Evolutionary conservation across 2,329 filamentous ascomycete species (phyloP), one percentile per base, ranked within the genome.

Genomic region (Sporothrix phasma): DNA sequence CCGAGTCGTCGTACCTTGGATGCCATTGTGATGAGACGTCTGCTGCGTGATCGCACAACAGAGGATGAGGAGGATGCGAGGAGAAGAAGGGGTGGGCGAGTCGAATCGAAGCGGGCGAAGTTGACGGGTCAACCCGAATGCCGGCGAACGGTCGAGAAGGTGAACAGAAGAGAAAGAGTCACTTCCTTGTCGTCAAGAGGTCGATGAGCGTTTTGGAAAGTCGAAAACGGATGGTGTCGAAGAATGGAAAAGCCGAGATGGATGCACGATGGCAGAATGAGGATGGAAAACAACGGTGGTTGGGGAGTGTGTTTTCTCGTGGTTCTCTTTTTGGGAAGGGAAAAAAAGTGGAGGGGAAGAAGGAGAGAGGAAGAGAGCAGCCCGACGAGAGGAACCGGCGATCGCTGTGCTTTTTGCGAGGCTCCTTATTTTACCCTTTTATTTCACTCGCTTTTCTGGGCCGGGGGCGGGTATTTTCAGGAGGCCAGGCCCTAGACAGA

Each of bases 271-370:
- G 47, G 63, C 51, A 62, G 43, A 59, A 53, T 22, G 53, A 54
- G 29, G 37, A 51, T 43, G 37, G 41, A 63, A 65, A 61, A 66
- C 62, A 45, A 49, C 62, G 62, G 65, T 64, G 65, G 65, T 64
- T 66, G 65, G 65, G 65, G 45, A 51, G 56, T 29, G 47, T 19
- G 17, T 47, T 60, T 60, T 39, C 43, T 63, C 46, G 53, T 49
- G 26, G 24, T 63, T 37, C 51, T 39, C 51, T 39, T 24, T 56
- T 39, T 56, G 53, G 51, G 43, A 41, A 47, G 19, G 29, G 45
- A 5, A 24, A 53, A 66, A 66, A 66, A 66, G 65, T 64, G 65
- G 62, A 64, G 62, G 62, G 58, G 54, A 19, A 41, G 24, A 24
- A 13, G 49, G 43, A 49, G 58, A 56, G 49, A 31, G 39, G 39